Evolutionary conservation across 2,329 filamentous ascomycete genomes (phyloP).

Genomic region (Diaporthe australafricana): DNA sequence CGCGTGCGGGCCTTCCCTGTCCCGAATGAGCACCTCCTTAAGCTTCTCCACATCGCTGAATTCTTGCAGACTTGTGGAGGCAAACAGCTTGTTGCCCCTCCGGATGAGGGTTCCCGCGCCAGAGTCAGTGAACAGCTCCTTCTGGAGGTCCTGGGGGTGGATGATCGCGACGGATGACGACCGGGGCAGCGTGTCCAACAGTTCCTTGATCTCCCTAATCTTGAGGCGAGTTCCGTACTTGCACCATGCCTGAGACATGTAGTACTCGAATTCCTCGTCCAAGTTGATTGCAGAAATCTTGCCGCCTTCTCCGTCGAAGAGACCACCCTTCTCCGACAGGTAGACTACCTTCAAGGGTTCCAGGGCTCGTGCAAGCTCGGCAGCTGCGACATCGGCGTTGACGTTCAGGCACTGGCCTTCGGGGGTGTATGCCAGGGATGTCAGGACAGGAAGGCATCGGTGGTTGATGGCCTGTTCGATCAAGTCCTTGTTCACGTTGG

Average conservation of each 20-base stretch:
- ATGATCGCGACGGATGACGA: slow-evolving; percentile 98
- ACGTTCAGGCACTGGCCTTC: slow-evolving; percentile 96
- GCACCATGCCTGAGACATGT: slow-evolving; percentile 96
- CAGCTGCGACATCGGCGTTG: slow-evolving; percentile 96
- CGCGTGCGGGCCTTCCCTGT: slow-evolving; percentile 84
- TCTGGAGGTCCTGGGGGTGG: slow-evolving; percentile 93
- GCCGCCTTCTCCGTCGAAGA: slow-evolving; percentile 92
- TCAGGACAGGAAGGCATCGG: slow-evolving; percentile 91
- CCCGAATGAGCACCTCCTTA: slow-evolving; percentile 84
- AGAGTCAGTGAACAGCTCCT: slow-evolving; percentile 96
- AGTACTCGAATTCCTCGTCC: slow-evolving; percentile 92
- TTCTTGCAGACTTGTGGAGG: slow-evolving; percentile 76
- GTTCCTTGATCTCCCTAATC: slow-evolving; percentile 97
- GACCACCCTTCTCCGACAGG: slow-evolving; percentile 95
- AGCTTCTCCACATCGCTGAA: slow-evolving; percentile 82
- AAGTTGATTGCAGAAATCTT: slow-evolving; percentile 98
- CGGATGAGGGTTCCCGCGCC: slow-evolving; percentile 94
- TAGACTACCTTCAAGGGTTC: slow-evolving; percentile 98
- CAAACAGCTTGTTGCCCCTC: slow-evolving; percentile 88
- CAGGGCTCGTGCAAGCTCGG: slow-evolving; percentile 87
- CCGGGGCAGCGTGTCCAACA: slow-evolving; percentile 87
- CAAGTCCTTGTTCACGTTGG: slow-evolving; percentile 86
- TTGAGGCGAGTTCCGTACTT: slow-evolving; percentile 94
- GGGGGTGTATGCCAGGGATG: slow-evolving; percentile 93
- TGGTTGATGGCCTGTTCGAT: slow-evolving; percentile 93